Conservation (phyloP, 1,139 yeast species). For the Nadsonia commutata region DNA sequence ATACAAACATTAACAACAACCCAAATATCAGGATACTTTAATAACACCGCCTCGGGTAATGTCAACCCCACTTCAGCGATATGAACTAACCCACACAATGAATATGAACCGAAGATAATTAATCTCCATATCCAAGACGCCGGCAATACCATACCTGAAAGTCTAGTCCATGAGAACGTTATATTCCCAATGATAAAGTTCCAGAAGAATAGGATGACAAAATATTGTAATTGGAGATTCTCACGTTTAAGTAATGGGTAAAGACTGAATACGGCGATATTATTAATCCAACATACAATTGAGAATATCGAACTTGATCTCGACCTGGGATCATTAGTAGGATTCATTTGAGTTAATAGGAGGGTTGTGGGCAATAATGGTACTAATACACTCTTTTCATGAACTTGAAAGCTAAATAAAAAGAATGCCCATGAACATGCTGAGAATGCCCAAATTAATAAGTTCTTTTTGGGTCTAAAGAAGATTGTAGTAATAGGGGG, state of each 20-base stretch:
- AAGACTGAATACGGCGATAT: constrained; percentile 69
- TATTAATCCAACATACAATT: constrained; percentile 75
- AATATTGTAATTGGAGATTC: constrained; percentile 56
- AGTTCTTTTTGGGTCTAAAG: constrained; percentile 34
- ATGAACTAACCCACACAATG: constrained; percentile 39
- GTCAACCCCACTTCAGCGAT: constrained; percentile 31
- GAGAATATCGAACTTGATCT: constrained; percentile 30
- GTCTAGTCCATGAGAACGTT: constrained; percentile 7
- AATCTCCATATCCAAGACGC: constrained; percentile 38
- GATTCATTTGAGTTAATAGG: constrained; percentile 24
- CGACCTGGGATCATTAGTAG: not conserved
- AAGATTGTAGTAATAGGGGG: constrained; percentile 51
- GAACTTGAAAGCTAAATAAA: constrained; percentile 88
- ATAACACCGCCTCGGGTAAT: constrained; percentile 12
- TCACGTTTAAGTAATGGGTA: constrained; percentile 80
- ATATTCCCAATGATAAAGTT: constrained; percentile 58
- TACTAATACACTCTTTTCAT: constrained; percentile 77
- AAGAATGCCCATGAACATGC: constrained; percentile 81
- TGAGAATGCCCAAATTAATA: constrained; percentile 60
- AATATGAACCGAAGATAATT: constrained; percentile 45
- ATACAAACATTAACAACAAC: constrained; percentile 58
- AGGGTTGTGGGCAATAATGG: constrained; percentile 79
- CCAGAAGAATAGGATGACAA: constrained; percentile 43
- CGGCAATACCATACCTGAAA: constrained; percentile 24
- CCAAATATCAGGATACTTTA: constrained; percentile 68